Evolutionary conservation across 441 rosid genomes (phyloP), one percentile per base, ranked within the genome.

Genomic region (Kokia cookei): DNA sequence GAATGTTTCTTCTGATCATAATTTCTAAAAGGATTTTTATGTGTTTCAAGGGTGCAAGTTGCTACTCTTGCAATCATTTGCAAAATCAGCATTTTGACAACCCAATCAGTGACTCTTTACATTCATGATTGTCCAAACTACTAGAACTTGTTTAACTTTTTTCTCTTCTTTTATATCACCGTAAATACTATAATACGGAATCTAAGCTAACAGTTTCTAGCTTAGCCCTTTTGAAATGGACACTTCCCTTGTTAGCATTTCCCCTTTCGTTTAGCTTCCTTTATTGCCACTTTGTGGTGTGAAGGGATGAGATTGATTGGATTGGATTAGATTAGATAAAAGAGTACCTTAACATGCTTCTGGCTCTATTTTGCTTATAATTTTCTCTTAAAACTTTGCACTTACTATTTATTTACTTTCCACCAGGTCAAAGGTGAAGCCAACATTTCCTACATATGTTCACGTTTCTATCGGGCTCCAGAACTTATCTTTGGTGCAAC

Each of bases 401-500:
- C 50, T 81, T 55, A 79, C 73, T 14, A 22, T 40, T 74, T 71
- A 5, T 57, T 48, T 73, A 47, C 64, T 48, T 80, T 63, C 78
- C 64, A 55, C 79, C 83, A 96, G 97, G 86, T 96, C 73, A 92
- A 75, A 76, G 99, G 98, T 1, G 99, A 94, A 89, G 91, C 91
- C 35, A 96, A 94, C 84, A 89, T 94, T 77, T 84, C 98, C 13
- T 96, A 96, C 82, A 96, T 96, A 66, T 96, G 98, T 79, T 96
- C 98, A 40, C 89, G 99, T 63, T 96, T 89, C 82, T 96, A 94
- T 82, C 93, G 98, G 27, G 99, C 99, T 62, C 99, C 99, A 0
- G 98, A 94, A 77, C 99, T 96, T 77, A 94, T 96, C 77, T 96
- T 96, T 76, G 98, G 99, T 53, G 98, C 99, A 14, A 94, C 98